Base-by-base conservation (phyloP, 495 filamentous ascomycete genomes). In the Penicillium diatomitis region DNA sequence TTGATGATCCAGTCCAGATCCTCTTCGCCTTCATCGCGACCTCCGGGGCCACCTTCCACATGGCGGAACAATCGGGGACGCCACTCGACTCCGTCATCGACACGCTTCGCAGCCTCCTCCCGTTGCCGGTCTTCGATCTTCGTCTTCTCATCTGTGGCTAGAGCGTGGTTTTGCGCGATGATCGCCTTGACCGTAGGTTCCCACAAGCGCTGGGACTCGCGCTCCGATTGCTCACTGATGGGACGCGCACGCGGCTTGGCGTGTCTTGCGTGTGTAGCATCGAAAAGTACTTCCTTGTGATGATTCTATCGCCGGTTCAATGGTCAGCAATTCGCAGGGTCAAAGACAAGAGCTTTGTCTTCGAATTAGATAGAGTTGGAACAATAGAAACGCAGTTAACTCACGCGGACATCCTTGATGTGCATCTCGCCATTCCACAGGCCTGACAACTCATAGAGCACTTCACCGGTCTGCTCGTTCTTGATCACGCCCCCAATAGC, bases 1-100 rank as follows among this genome's bases (percentile, higher is more conserved):
- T 89, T 85, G 58, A 99, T 84, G 57, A 97, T 88, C 87, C 88
- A 99, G 65, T 99, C 94, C 27, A 99, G 72, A 49, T 86, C 84
- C 53, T 84, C 82, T 58, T 95, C 88, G 11, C 90, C 91, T 55
- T 94, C 90, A 43, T 88, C 87, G 5, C 74, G 56, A 9, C 84
- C 85, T 36, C 80, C 81, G 11, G 82, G 82, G 3, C 87, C 88
- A 32, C 83, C 85, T 30, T 79, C 76, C 7, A 94, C 83, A 46
- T 60, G 62, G 51, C 88, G 77, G 74, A 99, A 99, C 11, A 96
- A 77, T 48, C 78, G 77, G 6, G 92, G 91, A 45, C 80, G 82
- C 94, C 94, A 99, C 50, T 95, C 90, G 9, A 91, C 73, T 41
- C 86, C 88, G 7, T 92, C 83, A 31, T 89, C 82, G 32, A 75